Conservation (phyloP, 768 basidiomycete genomes). For the Hericium coralloides region DNA sequence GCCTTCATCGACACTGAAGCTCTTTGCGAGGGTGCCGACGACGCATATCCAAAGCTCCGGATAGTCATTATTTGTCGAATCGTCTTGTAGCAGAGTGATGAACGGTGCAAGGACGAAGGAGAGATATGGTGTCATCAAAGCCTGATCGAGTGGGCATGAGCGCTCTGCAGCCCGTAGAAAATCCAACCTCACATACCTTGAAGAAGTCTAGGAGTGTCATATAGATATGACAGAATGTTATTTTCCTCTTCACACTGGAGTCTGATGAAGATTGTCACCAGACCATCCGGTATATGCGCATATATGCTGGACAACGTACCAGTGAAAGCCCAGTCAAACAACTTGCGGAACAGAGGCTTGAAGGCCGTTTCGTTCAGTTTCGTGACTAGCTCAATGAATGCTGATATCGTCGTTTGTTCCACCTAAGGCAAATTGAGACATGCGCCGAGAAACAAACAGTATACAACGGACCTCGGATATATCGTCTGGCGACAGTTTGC, state of each 20-base stretch:
- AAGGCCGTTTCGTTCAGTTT: conserved; percentile 91
- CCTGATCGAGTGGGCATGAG: conserved; percentile 30
- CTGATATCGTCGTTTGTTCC: conserved; percentile 45
- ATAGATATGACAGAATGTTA: conserved; percentile 72
- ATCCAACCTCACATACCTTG: conserved; percentile 45
- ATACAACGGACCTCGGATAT: conserved; percentile 18
- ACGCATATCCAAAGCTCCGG: conserved; percentile 53
- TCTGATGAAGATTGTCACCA: conserved; percentile 14
- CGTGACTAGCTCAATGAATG: conserved; percentile 84
- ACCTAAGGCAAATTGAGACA: conserved; percentile 28
- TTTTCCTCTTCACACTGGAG: conserved; percentile 36
- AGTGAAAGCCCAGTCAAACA: conserved; percentile 93
- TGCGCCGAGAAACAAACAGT: background rate
- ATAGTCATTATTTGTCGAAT: conserved; percentile 26
- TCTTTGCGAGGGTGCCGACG: conserved; percentile 54
- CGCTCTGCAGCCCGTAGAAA: background rate
- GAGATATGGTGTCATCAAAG: conserved; percentile 88
- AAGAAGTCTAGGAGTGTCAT: conserved; percentile 74
- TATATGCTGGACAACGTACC: conserved; percentile 34
- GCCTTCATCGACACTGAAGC: conserved; percentile 71
- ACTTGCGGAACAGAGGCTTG: conserved; percentile 80
- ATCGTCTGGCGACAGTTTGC: background rate
- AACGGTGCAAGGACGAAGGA: conserved; percentile 64
- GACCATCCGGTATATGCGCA: background rate
- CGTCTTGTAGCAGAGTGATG: conserved; percentile 49